Conservation (phyloP, 2,329 filamentous ascomycete species). For the Penicillium glabrum region DNA sequence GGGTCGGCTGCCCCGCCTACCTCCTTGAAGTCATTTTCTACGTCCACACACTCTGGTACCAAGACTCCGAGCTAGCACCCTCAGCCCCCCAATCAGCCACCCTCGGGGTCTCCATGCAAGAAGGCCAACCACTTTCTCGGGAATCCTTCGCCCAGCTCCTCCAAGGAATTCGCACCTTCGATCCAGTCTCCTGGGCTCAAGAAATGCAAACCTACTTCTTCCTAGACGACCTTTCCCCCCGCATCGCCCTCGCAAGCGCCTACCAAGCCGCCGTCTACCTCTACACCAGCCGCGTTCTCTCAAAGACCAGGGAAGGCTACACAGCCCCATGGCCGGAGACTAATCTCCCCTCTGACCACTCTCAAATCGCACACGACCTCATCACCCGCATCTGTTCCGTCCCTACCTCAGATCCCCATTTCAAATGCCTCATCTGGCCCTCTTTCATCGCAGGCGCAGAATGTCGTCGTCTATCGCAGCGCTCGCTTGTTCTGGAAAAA, state of each 20-base stretch:
- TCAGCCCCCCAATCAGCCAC: conserved; percentile 26
- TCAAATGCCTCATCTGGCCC: conserved; percentile 47
- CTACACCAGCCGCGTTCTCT: conserved; percentile 41
- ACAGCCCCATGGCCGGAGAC: conserved; percentile 23
- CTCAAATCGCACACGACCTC: conserved; percentile 30
- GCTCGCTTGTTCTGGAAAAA: conserved; percentile 33
- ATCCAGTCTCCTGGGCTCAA: conserved; percentile 38
- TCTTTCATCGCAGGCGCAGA: conserved; percentile 46
- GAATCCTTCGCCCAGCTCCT: conserved; percentile 34
- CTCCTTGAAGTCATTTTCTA: conserved; percentile 43
- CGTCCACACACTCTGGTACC: conserved; percentile 39
- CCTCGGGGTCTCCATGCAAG: conserved; percentile 28
- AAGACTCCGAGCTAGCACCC: conserved; percentile 25
- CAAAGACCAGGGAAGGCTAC: conserved; percentile 27
- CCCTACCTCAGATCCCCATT: conserved; percentile 36
- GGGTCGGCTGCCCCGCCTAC: conserved; percentile 43
- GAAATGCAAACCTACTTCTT: conserved; percentile 43
- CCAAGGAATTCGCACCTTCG: conserved; percentile 40
- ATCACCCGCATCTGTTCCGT: conserved; percentile 39
- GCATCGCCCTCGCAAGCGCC: conserved; percentile 48
- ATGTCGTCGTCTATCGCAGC: conserved; percentile 32
- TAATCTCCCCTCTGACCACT: conserved; percentile 32
- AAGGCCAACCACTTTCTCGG: conserved; percentile 26
- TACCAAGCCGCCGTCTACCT: conserved; percentile 43
- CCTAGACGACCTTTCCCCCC: conserved; percentile 48